phyloP scores from a whole-genome alignment of 257 asterid genomes.

The Nicotiana paniculata region DNA sequence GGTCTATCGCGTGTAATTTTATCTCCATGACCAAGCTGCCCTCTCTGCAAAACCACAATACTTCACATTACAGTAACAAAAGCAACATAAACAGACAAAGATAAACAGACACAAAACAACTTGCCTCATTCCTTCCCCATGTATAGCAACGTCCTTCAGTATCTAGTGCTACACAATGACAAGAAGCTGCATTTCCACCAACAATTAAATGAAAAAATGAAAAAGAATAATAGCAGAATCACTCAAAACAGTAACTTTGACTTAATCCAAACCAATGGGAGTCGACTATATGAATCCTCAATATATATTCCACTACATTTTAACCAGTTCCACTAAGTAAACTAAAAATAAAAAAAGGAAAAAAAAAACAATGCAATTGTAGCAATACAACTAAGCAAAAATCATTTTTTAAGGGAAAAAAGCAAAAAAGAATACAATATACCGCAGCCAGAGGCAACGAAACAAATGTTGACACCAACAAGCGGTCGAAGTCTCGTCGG shows the following conservation, averaged over 20 bases:
- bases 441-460: conserved; percentile 89
- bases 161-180: conserved; percentile 95
- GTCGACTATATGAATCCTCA: background rate
- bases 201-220: background rate
- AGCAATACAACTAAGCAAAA: background rate
- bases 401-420: too few relatives aligned
- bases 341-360: background rate
- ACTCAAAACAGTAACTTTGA: background rate
- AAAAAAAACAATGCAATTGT: too few relatives aligned
- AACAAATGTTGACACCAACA: conserved; percentile 68
- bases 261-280: background rate
- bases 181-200: conserved; percentile 51
- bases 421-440: conserved; percentile 2
- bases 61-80: background rate
- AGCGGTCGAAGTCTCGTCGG: conserved; percentile 88
- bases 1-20: conserved; percentile 79
- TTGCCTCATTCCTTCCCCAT: conserved; percentile 95
- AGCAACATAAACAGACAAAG: conserved; percentile 2
- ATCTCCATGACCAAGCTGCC: conserved; percentile 99
- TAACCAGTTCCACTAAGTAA: background rate
- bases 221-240: background rate
- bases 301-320: background rate
- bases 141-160: conserved; percentile 92
- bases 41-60: conserved; percentile 47
- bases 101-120: conserved; percentile 2